Base-by-base conservation (phyloP, 352 stramenopile genomes). In the Pythium rishiriense region DNA sequence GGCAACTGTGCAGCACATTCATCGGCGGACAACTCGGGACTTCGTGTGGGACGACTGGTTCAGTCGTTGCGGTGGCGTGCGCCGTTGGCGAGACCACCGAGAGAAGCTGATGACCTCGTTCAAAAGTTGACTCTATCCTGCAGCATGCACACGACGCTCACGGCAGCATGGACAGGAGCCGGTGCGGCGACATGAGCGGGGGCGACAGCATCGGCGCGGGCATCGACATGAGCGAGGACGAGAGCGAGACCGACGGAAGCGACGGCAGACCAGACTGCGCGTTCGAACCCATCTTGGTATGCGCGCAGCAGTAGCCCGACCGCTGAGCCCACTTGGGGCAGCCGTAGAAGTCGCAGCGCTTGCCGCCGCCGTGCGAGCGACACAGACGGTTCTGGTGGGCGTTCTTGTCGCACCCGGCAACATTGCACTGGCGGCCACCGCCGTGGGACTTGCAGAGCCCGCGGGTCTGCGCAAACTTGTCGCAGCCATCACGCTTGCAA, bases 371-470 rank as follows among this genome's bases (percentile, higher is more conserved):
- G 25, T 96, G 88, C 8, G 79, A 91, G 11, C 85, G 82, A 39
- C 88, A 96, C 54, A 92, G 72, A 17, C 83, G 81, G 60, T 93
- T 92, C 54, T 93, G 87, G 56, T 94, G 86, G 8, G 83, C 84
- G 55, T 93, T 91, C 73, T 96, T 96, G 22, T 74, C 77, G 77
- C 87, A 96, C 12, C 81, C 83, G 21, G 65, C 66, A 45, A 94
- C 73, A 37, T 82, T 89, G 68, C 87, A 96, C 58, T 88, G 76
- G 2, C 85, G 79, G 19, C 87, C 87, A 9, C 85, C 87, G 5
- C 87, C 87, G 45, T 97, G 88, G 8, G 84, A 91, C 60, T 93
- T 93, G 71, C 88, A 97, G 22, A 94, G 76, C 7, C 87, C 87
- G 14, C 83, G 73, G 2, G 84, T 90, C 58, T 93, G 84, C 0